Percentiles rank a stretch among this genome's conserved stretches.
Evolutionary conservation across 169 alveolate genomes (phyloP).

Genomic region (Plasmodium cynomolgi): DNA sequence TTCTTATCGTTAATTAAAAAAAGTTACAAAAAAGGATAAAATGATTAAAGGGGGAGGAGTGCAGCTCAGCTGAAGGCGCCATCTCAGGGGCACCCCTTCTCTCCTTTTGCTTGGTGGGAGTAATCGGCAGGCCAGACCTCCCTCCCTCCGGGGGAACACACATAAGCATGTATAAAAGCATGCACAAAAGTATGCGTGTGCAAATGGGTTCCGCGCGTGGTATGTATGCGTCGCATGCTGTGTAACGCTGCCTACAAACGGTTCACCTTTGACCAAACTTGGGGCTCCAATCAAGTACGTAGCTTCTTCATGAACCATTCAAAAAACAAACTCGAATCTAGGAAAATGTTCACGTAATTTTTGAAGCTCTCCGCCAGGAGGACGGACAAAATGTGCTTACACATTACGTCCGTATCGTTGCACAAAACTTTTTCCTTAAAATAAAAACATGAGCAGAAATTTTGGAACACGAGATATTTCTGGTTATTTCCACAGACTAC

Average conservation of each 20-base stretch:
- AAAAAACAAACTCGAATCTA: constrained; percentile 34
- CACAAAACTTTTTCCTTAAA: constrained; percentile 74
- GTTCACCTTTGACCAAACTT: background rate
- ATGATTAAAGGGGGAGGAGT: background rate
- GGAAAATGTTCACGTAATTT: constrained; percentile 30
- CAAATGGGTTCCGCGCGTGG: background rate
- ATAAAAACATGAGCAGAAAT: constrained; percentile 69
- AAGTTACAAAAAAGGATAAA: background rate
- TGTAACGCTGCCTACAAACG: background rate
- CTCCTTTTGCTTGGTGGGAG: background rate
- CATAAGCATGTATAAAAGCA: background rate
- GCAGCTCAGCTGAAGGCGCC: background rate
- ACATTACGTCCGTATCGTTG: constrained; percentile 25
- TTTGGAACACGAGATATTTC: constrained; percentile 50
- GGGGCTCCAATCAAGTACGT: constrained; percentile 1
- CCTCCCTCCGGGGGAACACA: background rate
- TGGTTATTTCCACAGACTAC: constrained; percentile 54
- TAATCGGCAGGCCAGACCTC: background rate
- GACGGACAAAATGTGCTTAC: constrained; percentile 67
- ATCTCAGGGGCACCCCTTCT: background rate
- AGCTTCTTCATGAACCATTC: constrained; percentile 61
- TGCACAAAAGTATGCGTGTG: background rate
- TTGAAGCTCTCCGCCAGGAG: constrained; percentile 52
- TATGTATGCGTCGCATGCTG: background rate
- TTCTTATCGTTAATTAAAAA: constrained; percentile 58